Evolutionary conservation across 345 rosid species (phyloP).

Genomic region (Diplotaxis tenuifolia): DNA sequence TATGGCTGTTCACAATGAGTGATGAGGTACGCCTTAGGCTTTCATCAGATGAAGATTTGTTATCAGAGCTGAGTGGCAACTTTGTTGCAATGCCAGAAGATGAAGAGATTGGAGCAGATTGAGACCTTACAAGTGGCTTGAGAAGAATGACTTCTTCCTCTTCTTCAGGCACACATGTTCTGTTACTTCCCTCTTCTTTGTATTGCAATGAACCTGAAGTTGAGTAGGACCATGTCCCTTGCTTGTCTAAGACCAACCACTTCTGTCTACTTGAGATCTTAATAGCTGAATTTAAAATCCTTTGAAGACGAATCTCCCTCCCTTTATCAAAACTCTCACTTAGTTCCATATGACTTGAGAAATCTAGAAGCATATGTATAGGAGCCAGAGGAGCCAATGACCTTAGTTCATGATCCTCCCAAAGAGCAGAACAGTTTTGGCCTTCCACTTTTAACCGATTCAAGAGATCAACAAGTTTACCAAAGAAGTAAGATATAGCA

Average conservation of each 20-base stretch:
- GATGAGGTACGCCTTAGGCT: slow-evolving; percentile 75
- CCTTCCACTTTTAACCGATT: slow-evolving; percentile 37
- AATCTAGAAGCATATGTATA: slow-evolving; percentile 49
- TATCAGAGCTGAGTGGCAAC: slow-evolving; percentile 24
- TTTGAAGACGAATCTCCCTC: slow-evolving; percentile 47
- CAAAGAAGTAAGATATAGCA: slow-evolving; percentile 58
- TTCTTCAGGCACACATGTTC: slow-evolving; percentile 41
- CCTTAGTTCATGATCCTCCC: slow-evolving; percentile 91
- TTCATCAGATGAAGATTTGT: slow-evolving; percentile 53
- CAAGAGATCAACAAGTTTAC: slow-evolving; percentile 47
- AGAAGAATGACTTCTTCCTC: slow-evolving; percentile 96
- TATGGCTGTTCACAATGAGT: slow-evolving; percentile 58
- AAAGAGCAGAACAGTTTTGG: slow-evolving; percentile 45
- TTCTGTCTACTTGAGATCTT: slow-evolving; percentile 54
- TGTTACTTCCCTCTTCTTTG: slow-evolving; percentile 20
- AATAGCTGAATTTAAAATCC: slow-evolving; percentile 55
- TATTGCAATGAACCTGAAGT: slow-evolving; percentile 10
- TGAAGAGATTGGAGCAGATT: slow-evolving; percentile 71
- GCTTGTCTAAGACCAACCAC: slow-evolving; percentile 56
- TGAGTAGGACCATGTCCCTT: slow-evolving; percentile 33
- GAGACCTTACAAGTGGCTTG: slow-evolving; percentile 81
- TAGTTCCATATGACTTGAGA: slow-evolving; percentile 47
- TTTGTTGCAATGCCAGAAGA: slow-evolving; percentile 30
- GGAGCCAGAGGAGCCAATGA: slow-evolving; percentile 65
- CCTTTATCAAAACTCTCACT: slow-evolving; percentile 47